Base-by-base conservation (phyloP, 805 yeast species). In the Lipomyces japonicus region DNA sequence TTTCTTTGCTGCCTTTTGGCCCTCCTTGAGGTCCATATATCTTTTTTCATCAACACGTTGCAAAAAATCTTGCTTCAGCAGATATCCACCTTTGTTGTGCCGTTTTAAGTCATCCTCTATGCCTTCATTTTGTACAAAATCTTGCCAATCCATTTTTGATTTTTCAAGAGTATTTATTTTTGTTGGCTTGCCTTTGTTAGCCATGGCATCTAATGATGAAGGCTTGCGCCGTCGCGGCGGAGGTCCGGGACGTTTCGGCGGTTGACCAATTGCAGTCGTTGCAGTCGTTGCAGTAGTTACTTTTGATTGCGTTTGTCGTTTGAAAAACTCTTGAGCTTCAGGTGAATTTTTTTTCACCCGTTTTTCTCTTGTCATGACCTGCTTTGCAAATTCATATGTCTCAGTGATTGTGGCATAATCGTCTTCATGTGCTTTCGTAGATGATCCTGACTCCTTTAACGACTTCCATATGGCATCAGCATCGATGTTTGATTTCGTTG, bases 121-220 rank as follows among this genome's bases (percentile, higher is more conserved):
- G 48, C 89, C 89, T 57, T 82, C 81, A 57, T 84, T 77, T 68
- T 91, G 97, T 26, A 93, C 96, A 69, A 86, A 89, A 41, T 86
- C 80, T 0, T 95, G 95, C 95, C 97, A 93, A 68, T 93, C 98
- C 44, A 93, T 73, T 55, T 95, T 74, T 1, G 95, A 86, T 68
- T 93, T 93, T 65, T 93, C 97, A 57, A 93, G 71, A 0, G 98
- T 93, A 22, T 95, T 86, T 54, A 93, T 73, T 65, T 88, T 91
- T 28, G 86, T 80, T 59, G 84, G 81, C 56, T 83, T 58, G 9
- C 57, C 62, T 41, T 55, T 62, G 4, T 58, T 55, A 16, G 56
- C 53, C 18, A 44, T 40, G 24, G 48, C 55, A 23, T 53, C 53
- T 9, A 47, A 35, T 39, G 53, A 44, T 7, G 59, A 48, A n/a